These are phyloP conservation scores for Blepharisma japonicum DNA, from an alignment of 73 alveolate species.

Conservation along the genomic window DNA sequence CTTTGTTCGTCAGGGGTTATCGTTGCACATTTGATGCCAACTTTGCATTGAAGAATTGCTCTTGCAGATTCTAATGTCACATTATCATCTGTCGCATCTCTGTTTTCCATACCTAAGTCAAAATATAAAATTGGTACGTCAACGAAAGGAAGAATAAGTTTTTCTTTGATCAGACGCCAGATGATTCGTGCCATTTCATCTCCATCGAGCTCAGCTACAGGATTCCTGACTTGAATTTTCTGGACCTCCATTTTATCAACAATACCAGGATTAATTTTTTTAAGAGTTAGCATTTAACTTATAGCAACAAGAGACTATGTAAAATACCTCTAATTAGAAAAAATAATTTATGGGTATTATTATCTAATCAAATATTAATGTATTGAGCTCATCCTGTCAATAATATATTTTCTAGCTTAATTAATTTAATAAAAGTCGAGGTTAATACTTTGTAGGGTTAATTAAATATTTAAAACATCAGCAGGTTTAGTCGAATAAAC, in stretches of 20 bases:
- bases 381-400: too few species aligned
- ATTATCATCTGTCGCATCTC: slow-evolving; percentile 81
- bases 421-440: too few species aligned
- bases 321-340: too few species aligned
- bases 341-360: too few species aligned
- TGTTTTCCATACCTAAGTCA: slow-evolving; percentile 82
- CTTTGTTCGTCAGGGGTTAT: slow-evolving; percentile 88
- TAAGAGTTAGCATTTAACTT: too few species aligned
- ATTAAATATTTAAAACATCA: too few species aligned
- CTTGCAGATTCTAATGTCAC: slow-evolving; percentile 83
- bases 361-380: too few species aligned
- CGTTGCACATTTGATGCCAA: slow-evolving; percentile 91
- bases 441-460: too few species aligned
- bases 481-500: too few species aligned
- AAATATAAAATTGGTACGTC: slow-evolving; percentile 76
- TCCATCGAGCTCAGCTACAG: slow-evolving; percentile 90
- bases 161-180: slow-evolving; percentile 65
- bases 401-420: too few species aligned
- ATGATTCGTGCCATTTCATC: slow-evolving; percentile 59
- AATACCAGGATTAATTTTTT: too few species aligned
- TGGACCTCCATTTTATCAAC: neutral
- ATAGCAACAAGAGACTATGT: too few species aligned
- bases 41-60: slow-evolving; percentile 72
- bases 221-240: slow-evolving; percentile 75
- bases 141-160: slow-evolving; percentile 70